A percentile compares a stretch with the other conserved stretches of the same genome.
Conservation (phyloP, 176 grass and related monocot genomes). For the Coix lacrymajobi region DNA sequence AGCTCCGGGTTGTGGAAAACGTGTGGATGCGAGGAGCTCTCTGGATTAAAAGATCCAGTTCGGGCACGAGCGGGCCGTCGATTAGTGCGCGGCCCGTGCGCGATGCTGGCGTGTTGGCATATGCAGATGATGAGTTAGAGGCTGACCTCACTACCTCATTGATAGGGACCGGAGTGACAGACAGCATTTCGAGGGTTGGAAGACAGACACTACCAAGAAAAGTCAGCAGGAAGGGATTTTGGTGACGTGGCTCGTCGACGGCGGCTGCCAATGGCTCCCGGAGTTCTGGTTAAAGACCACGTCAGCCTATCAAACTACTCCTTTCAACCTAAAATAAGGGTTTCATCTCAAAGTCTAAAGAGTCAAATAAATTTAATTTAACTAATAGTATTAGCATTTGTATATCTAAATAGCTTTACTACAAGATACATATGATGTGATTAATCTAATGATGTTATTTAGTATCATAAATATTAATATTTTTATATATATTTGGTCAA, state of each 20-base stretch:
- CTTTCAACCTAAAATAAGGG: too few relatives aligned
- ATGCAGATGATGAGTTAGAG: not conserved
- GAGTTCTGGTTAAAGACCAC: too few relatives aligned
- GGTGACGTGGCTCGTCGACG: not conserved
- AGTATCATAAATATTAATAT: too few relatives aligned
- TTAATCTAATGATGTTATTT: too few relatives aligned
- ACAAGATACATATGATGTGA: too few relatives aligned
- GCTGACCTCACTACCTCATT: not conserved
- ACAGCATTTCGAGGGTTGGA: not conserved
- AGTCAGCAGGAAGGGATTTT: not conserved
- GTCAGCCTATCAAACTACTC: too few relatives aligned
- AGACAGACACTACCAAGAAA: not conserved
- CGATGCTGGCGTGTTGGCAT: not conserved
- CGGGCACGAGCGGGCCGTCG: not conserved
- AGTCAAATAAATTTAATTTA: too few relatives aligned
- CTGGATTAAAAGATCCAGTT: not conserved
- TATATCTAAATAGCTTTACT: too few relatives aligned
- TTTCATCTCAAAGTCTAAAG: too few relatives aligned
- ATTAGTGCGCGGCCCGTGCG: not conserved
- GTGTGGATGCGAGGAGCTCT: conserved; percentile 17
- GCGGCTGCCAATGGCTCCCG: not conserved
- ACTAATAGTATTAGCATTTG: too few relatives aligned
- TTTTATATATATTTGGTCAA: too few relatives aligned
- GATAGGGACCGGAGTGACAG: not conserved
- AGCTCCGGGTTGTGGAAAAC: conserved; percentile 27